A percentile compares a stretch with the other conserved stretches of the same genome.
These are phyloP conservation scores for Xylaria digitata DNA, from an alignment of 2,329 filamentous ascomycete species.

Conservation along the genomic window DNA sequence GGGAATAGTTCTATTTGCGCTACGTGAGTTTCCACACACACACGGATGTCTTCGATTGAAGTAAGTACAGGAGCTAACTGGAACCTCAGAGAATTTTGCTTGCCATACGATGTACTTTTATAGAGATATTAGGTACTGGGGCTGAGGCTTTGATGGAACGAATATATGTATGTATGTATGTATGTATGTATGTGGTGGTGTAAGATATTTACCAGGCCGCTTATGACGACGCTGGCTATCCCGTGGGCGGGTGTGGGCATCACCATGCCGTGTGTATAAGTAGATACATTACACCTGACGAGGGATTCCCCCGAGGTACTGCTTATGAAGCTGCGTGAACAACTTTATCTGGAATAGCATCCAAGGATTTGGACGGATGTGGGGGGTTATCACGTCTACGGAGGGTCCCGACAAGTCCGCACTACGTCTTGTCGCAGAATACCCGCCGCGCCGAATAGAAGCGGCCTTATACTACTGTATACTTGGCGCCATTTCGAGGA, in stretches of 20 bases:
- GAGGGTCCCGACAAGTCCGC: too few relatives aligned
- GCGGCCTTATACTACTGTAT: not conserved
- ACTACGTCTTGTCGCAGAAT: too few relatives aligned
- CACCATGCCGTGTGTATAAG: not conserved
- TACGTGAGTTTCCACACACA: conserved; percentile 23
- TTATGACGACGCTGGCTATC: not conserved
- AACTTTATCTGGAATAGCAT: not conserved
- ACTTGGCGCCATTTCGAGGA: not conserved
- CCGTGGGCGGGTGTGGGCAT: not conserved
- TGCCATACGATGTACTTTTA: too few relatives aligned
- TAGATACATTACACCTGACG: not conserved
- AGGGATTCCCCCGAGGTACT: too few relatives aligned
- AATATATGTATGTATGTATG: conserved; percentile 29
- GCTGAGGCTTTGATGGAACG: conserved; percentile 21
- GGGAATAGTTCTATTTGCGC: conserved; percentile 33
- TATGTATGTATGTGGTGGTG: conserved; percentile 13
- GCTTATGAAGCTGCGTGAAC: not conserved
- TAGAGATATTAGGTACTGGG: too few relatives aligned
- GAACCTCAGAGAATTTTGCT: too few relatives aligned
- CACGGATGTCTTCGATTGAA: not conserved
- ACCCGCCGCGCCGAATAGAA: not conserved
- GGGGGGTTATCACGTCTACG: not conserved
- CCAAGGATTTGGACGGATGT: not conserved
- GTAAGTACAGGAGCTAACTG: conserved; percentile 1
- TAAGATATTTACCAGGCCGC: not conserved